A percentile compares a stretch with the other conserved stretches of the same genome.
These are phyloP conservation scores for Yarrowia divulgata DNA, from an alignment of 805 yeast genomes.

Conservation along the genomic window DNA sequence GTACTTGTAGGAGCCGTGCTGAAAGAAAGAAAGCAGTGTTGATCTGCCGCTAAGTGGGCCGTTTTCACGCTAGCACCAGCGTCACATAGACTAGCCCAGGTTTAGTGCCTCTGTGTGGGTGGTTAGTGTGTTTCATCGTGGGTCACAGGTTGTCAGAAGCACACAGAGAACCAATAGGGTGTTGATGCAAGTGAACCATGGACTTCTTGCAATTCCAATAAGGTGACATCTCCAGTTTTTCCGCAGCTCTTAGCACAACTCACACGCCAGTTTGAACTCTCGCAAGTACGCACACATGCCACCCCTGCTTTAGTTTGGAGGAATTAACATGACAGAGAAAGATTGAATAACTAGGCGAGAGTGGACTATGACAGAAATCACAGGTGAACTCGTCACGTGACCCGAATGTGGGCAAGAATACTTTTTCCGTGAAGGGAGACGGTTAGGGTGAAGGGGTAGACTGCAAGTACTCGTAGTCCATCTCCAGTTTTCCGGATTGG, in stretches of 20 bases:
- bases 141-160: neutral
- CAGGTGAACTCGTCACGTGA: neutral
- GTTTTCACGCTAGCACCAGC: slow-evolving; percentile 1
- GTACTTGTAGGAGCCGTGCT: neutral
- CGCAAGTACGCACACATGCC: neutral
- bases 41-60: neutral
- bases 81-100: neutral
- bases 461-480: too few species aligned
- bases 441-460: neutral
- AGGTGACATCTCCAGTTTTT: too few species aligned
- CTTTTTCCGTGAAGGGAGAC: neutral
- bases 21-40: too few species aligned
- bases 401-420: too few species aligned
- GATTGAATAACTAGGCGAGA: neutral
- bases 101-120: neutral
- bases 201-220: too few species aligned
- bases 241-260: too few species aligned
- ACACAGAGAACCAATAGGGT: neutral
- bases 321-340: neutral
- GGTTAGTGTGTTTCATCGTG: neutral
- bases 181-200: too few species aligned
- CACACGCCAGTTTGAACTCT: neutral
- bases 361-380: neutral
- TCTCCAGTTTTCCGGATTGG: too few species aligned
- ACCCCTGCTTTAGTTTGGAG: slow-evolving; percentile 26